Conservation (phyloP, 805 yeast genomes). For the Zygotorulaspora florentina region DNA sequence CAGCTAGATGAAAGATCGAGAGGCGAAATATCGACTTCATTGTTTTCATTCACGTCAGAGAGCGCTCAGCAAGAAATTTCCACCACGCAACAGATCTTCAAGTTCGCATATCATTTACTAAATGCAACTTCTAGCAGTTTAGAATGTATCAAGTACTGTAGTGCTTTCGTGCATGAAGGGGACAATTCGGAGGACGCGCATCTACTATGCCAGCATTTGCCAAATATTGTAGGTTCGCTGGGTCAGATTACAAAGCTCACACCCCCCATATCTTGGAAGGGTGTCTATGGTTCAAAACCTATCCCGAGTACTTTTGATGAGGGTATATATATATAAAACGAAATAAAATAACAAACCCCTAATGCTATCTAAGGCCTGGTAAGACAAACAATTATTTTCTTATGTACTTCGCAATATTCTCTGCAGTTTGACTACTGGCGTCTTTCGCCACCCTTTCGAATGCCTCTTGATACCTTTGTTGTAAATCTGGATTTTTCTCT, state of each 20-base stretch:
- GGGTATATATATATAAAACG: slow-evolving; percentile 50
- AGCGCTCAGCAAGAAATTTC: slow-evolving; percentile 29
- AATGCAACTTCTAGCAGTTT: slow-evolving; percentile 13
- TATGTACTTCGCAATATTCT: slow-evolving; percentile 65
- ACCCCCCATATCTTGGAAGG: slow-evolving; percentile 76
- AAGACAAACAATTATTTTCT: slow-evolving; percentile 30
- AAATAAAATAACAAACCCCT: too few relatives aligned
- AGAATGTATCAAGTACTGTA: slow-evolving; percentile 39
- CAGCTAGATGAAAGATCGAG: slow-evolving; percentile 17
- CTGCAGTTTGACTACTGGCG: slow-evolving; percentile 65
- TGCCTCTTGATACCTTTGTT: slow-evolving; percentile 69
- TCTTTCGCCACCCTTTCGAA: slow-evolving; percentile 58
- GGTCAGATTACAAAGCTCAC: slow-evolving; percentile 34
- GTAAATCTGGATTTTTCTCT: slow-evolving; percentile 43
- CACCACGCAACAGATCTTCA: slow-evolving; percentile 28
- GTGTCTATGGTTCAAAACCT: slow-evolving; percentile 74
- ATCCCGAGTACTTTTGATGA: slow-evolving; percentile 67
- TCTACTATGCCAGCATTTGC: slow-evolving; percentile 21
- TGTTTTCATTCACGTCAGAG: slow-evolving; percentile 22
- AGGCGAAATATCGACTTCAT: slow-evolving; percentile 17
- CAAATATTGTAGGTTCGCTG: slow-evolving; percentile 26
- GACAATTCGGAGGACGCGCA: slow-evolving; percentile 75
- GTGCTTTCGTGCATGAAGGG: slow-evolving; percentile 78
- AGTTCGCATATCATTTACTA: slow-evolving; percentile 28
- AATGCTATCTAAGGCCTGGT: background rate